Base-by-base conservation (phyloP, 768 basidiomycete genomes). In the Leccinum subtestaceum region DNA sequence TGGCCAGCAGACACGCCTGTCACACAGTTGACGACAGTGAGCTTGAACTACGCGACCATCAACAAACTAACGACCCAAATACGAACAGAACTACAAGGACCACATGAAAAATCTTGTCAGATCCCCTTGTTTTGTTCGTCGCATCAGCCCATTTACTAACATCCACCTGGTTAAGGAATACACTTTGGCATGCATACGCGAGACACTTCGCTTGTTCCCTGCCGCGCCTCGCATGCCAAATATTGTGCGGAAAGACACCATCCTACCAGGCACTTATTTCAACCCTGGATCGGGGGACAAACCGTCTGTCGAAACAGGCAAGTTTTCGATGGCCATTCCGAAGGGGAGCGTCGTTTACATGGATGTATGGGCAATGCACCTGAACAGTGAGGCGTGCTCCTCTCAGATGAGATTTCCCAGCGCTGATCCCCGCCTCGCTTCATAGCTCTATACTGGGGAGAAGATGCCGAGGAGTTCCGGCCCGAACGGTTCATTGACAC, bases 401-500 rank as follows among this genome's bases (percentile, higher is more conserved):
- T 29, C 40, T 40, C 40, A 29, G 3, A n/a, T 13, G 13, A 45
- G 45, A 29, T 9, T 40, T 5, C 5, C 29, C 31, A 31, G 3
- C 4, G 32, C 19, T 56, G 1, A 53, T 15, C 52, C 50, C 21
- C 0, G 11, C 43, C 55, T 10, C 7, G 4, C 4, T 1, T 15
- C 15, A 5, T 36, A 84, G 82, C 79, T 4, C 67, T 80, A 11
- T 74, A 80, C 48, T 83, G 82, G 82, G 82, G 82, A 6, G 65
- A 73, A 15, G 81, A 83, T 55, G 72, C 57, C 0, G 67, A 60
- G 8, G 74, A 76, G 23, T 84, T 81, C 72, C 81, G 69, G 47
- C 81, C 81, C 0, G 79, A 80, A 49, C 76, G 79, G 1, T 84
- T 83, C 65, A 72, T 84, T 29, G 81, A 83, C 52, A 81, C 79